These are phyloP conservation scores for Dipodascus albidus DNA, from an alignment of 805 yeast species.

Conservation along the genomic window DNA sequence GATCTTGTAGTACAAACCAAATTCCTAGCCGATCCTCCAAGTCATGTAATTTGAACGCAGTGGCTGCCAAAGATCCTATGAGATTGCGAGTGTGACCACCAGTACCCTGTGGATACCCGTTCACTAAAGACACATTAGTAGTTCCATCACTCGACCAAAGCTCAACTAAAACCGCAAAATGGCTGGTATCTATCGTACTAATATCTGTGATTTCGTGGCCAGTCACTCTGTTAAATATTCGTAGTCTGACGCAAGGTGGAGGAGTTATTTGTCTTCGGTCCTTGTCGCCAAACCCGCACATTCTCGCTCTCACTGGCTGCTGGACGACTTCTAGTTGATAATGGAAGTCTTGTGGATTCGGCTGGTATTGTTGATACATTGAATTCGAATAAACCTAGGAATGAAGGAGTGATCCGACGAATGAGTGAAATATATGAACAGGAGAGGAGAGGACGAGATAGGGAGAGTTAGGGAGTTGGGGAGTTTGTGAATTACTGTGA, in stretches of 20 bases:
- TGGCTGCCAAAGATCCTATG: conserved; percentile 30
- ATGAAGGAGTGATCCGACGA: too few species aligned
- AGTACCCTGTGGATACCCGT: conserved; percentile 5
- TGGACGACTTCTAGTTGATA: conserved; percentile 26
- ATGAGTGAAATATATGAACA: too few species aligned
- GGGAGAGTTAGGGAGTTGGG: too few species aligned
- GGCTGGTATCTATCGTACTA: conserved; percentile 23
- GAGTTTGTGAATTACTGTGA: too few species aligned
- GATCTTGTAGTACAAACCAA: conserved; percentile 34
- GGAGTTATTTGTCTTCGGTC: conserved; percentile 24
- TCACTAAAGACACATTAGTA: conserved; percentile 15
- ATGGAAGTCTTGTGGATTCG: not conserved
- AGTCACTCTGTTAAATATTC: conserved; percentile 16
- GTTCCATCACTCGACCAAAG: conserved; percentile 30
- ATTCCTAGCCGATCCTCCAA: conserved; percentile 27
- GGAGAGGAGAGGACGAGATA: too few species aligned
- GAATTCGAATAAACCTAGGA: not conserved
- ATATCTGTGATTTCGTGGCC: conserved; percentile 16
- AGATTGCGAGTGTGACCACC: conserved; percentile 22
- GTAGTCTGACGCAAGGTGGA: conserved; percentile 22
- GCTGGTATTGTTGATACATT: not conserved
- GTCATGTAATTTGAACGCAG: conserved; percentile 30
- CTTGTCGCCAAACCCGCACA: conserved; percentile 36
- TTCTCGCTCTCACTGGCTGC: conserved; percentile 35
- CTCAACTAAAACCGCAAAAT: conserved; percentile 30